Conservation (phyloP, 805 yeast genomes). For the Danielia reshetovae region DNA sequence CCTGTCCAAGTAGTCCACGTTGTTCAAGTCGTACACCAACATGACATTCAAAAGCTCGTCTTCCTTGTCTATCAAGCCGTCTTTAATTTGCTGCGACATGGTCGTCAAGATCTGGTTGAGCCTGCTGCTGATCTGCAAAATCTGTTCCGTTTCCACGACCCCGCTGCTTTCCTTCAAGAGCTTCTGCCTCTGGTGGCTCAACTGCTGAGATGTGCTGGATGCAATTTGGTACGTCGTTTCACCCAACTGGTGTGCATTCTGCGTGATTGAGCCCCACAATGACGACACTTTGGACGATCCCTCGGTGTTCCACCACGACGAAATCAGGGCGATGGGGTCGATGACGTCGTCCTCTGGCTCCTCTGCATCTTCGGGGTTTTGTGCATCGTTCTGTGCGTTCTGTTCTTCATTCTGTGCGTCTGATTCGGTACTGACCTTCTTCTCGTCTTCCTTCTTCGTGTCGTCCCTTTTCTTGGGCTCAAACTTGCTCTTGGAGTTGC, state of each 20-base stretch:
- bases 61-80: conserved; percentile 57
- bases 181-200: conserved; percentile 38
- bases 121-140: conserved; percentile 22
- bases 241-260: conserved; percentile 44
- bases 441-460: too few species aligned
- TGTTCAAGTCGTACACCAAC: conserved; percentile 61
- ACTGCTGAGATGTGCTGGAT: conserved; percentile 38
- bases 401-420: too few species aligned
- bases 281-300: conserved; percentile 65
- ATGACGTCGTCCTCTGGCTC: conserved; percentile 21
- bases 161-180: conserved; percentile 23
- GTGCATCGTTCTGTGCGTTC: neutral
- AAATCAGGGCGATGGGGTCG: conserved; percentile 63
- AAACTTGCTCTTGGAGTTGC: conserved; percentile 22
- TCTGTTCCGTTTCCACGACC: conserved; percentile 23
- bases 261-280: conserved; percentile 64
- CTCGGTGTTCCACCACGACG: conserved; percentile 72
- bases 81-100: conserved; percentile 41
- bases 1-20: conserved; percentile 45
- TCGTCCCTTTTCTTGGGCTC: conserved; percentile 28
- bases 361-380: neutral
- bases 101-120: conserved; percentile 31
- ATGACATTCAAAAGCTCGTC: conserved; percentile 39
- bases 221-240: conserved; percentile 52
- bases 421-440: neutral